These are phyloP conservation scores for Thelonectria olida DNA, from an alignment of 2,329 filamentous ascomycete species.

Conservation along the genomic window DNA sequence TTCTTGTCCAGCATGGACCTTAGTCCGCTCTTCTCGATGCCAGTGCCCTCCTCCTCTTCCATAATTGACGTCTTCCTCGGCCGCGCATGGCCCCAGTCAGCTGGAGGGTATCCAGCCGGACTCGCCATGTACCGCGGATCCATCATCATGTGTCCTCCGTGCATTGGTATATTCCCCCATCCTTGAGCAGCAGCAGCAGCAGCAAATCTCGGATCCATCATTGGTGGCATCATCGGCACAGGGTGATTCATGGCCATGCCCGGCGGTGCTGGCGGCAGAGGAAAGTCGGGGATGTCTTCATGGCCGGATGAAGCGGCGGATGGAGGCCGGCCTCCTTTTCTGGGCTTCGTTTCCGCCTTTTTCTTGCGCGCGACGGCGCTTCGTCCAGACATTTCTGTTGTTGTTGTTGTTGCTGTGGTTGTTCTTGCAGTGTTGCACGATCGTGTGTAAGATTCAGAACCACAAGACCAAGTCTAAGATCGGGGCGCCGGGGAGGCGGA, in stretches of 20 bases:
- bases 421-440: background rate
- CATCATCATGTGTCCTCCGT: slow-evolving; percentile 16
- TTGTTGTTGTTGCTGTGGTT: background rate
- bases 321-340: slow-evolving; percentile 45
- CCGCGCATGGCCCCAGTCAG: slow-evolving; percentile 56
- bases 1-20: slow-evolving; percentile 63
- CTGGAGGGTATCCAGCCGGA: slow-evolving; percentile 34
- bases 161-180: slow-evolving; percentile 18
- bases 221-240: slow-evolving; percentile 7
- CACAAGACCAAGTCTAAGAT: no score
- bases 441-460: background rate
- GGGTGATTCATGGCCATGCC: slow-evolving; percentile 44
- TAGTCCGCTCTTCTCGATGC: slow-evolving; percentile 64
- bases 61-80: slow-evolving; percentile 54
- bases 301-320: slow-evolving; percentile 51
- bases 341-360: slow-evolving; percentile 58
- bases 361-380: slow-evolving; percentile 69
- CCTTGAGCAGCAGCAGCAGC: background rate
- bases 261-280: slow-evolving; percentile 42
- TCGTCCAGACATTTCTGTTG: slow-evolving; percentile 61
- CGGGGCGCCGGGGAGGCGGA: no score
- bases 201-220: slow-evolving; percentile 16
- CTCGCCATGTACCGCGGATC: slow-evolving; percentile 39
- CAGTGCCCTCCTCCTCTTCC: slow-evolving; percentile 58
- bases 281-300: slow-evolving; percentile 52